Percentiles rank a stretch among this genome's conserved stretches.
phyloP scores from a whole-genome alignment of 2,329 filamentous ascomycete genomes.

The Alternaria alternata region DNA sequence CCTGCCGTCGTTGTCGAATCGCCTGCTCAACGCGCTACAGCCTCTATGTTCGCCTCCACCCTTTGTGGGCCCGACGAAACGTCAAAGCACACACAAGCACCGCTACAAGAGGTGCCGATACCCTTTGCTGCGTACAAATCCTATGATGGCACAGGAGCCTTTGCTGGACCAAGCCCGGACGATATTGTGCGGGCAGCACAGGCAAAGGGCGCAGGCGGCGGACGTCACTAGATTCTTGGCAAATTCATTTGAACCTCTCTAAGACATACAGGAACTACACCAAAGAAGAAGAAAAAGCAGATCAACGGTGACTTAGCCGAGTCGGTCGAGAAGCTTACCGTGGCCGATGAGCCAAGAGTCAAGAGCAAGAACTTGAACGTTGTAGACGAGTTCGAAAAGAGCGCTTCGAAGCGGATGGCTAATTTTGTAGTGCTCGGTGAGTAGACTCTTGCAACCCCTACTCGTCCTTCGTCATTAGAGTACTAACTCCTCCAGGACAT shows the following conservation, averaged over 20 bases:
- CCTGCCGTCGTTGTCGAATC: slow-evolving; percentile 35
- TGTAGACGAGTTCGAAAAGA: slow-evolving; percentile 78
- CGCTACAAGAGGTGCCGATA: slow-evolving; percentile 40
- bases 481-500: slow-evolving; percentile 65
- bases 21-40: slow-evolving; percentile 54
- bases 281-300: slow-evolving; percentile 38
- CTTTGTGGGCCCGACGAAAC: slow-evolving; percentile 52
- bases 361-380: slow-evolving; percentile 86
- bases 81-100: slow-evolving; percentile 1
- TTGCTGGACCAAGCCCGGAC: slow-evolving; percentile 88
- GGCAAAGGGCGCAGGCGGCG: slow-evolving; percentile 55
- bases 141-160: slow-evolving; percentile 65
- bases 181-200: slow-evolving; percentile 88
- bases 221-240: slow-evolving; percentile 37
- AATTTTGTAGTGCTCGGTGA: slow-evolving; percentile 93
- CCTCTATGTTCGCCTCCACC: slow-evolving; percentile 61
- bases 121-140: slow-evolving; percentile 50
- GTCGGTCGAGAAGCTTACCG: slow-evolving; percentile 57
- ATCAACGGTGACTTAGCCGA: slow-evolving; percentile 51
- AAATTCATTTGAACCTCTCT: slow-evolving; percentile 24
- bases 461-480: background rate
- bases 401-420: slow-evolving; percentile 77
- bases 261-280: slow-evolving; percentile 34
- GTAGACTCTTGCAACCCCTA: slow-evolving; percentile 31
- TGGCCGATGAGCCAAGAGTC: slow-evolving; percentile 60